Conservation (phyloP, 352 stramenopile species). For the Phytophthora boehmeriae region DNA sequence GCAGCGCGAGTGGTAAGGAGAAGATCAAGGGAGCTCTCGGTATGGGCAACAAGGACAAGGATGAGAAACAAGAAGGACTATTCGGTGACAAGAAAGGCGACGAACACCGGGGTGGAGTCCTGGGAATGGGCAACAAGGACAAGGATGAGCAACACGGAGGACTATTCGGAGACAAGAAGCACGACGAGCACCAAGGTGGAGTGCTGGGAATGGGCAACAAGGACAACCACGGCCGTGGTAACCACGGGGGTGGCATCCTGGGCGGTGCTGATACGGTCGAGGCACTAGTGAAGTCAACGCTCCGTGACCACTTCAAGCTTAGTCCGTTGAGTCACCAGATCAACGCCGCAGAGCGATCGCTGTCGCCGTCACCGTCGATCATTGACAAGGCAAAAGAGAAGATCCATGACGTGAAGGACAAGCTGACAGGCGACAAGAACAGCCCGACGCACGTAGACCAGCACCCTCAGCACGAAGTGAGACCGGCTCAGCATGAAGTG, state of each 20-base stretch:
- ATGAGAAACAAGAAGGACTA: neutral
- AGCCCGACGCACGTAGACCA: neutral
- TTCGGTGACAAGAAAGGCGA: too few relatives aligned
- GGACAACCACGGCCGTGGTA: neutral
- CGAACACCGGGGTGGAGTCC: too few relatives aligned
- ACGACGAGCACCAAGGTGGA: neutral
- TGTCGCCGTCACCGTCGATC: neutral
- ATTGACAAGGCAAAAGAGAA: neutral
- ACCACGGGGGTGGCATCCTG: neutral
- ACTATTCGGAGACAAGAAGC: neutral
- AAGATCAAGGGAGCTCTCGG: too few relatives aligned
- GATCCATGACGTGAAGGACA: slow-evolving; percentile 2
- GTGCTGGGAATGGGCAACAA: neutral
- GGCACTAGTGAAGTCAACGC: neutral
- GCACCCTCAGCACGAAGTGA: neutral
- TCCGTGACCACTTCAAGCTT: neutral
- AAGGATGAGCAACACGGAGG: neutral
- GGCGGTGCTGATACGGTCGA: neutral
- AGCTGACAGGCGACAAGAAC: slow-evolving; percentile 1
- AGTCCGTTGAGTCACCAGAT: slow-evolving; percentile 1
- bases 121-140: neutral
- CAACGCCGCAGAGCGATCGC: neutral
- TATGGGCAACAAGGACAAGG: neutral
- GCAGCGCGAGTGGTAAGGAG: too few relatives aligned
- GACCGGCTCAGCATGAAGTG: neutral